Percentiles rank a stretch among this genome's conserved stretches.
These are phyloP conservation scores for Microbotryomycetes sp. DNA, from an alignment of 1,284 basidiomycete species.

Conservation along the genomic window DNA sequence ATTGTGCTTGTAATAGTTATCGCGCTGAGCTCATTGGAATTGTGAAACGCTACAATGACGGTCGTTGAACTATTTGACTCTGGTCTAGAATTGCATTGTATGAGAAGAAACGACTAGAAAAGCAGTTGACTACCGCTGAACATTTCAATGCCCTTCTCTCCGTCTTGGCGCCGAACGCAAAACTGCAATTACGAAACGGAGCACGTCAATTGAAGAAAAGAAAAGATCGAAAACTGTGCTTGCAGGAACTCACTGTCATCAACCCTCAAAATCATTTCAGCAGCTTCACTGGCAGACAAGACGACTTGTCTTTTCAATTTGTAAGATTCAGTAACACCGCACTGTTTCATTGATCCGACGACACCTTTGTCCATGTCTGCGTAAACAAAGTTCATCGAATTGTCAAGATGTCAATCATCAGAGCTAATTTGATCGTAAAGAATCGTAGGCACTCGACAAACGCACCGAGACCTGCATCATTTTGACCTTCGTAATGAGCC, in stretches of 20 bases:
- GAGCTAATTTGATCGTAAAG: background rate
- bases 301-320: slow-evolving; percentile 97
- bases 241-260: slow-evolving; percentile 41
- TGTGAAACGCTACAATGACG: too few species aligned
- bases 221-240: background rate
- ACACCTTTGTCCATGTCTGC: slow-evolving; percentile 79
- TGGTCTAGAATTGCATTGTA: too few species aligned
- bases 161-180: slow-evolving; percentile 54
- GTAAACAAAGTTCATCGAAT: background rate
- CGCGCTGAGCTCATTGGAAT: too few species aligned
- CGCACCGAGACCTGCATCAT: slow-evolving; percentile 77
- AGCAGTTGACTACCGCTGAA: too few species aligned
- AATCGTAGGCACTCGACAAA: slow-evolving; percentile 17
- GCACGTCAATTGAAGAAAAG: background rate
- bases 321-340: slow-evolving; percentile 92
- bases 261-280: slow-evolving; percentile 95
- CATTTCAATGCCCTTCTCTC: slow-evolving; percentile 47
- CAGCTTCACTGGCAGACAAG: slow-evolving; percentile 87
- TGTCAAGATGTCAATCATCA: background rate
- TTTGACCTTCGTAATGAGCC: slow-evolving; percentile 84
- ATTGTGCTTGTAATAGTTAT: too few species aligned
- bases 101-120: too few species aligned
- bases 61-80: too few species aligned
- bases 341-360: slow-evolving; percentile 78
- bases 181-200: slow-evolving; percentile 42